phyloP scores from a whole-genome alignment of 148 eudicot genomes.

The Persicaria tinctoria region DNA sequence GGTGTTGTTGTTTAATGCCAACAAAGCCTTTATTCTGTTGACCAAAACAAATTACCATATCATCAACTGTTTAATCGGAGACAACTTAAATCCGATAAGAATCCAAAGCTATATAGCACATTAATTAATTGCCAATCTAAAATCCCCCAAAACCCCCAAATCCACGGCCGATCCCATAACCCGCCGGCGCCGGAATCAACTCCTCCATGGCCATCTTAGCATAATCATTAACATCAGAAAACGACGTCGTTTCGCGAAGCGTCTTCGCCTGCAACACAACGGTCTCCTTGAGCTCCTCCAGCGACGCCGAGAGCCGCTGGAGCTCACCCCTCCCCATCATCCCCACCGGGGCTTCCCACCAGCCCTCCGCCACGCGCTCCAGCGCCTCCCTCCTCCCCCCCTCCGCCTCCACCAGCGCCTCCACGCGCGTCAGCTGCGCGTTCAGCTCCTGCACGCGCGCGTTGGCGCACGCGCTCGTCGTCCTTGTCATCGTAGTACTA shows the following conservation, averaged over 20 bases:
- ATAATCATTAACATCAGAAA: background rate
- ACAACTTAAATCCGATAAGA: too few relatives aligned
- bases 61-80: too few relatives aligned
- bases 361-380: background rate
- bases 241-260: background rate
- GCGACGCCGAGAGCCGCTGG: background rate
- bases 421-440: background rate
- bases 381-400: background rate
- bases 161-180: background rate
- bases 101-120: too few relatives aligned
- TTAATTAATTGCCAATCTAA: too few relatives aligned
- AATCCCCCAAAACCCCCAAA: background rate
- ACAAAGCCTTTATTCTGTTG: too few relatives aligned
- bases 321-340: background rate
- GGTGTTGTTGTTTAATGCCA: too few relatives aligned
- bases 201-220: background rate
- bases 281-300: background rate
- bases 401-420: background rate
- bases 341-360: background rate
- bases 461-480: background rate
- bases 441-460: conserved; percentile 3
- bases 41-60: too few relatives aligned
- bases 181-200: background rate
- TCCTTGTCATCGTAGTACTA: too few relatives aligned
- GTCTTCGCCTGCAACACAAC: background rate